phyloP scores from a whole-genome alignment of 2,329 filamentous ascomycete genomes.

The Ciborinia camelliae region DNA sequence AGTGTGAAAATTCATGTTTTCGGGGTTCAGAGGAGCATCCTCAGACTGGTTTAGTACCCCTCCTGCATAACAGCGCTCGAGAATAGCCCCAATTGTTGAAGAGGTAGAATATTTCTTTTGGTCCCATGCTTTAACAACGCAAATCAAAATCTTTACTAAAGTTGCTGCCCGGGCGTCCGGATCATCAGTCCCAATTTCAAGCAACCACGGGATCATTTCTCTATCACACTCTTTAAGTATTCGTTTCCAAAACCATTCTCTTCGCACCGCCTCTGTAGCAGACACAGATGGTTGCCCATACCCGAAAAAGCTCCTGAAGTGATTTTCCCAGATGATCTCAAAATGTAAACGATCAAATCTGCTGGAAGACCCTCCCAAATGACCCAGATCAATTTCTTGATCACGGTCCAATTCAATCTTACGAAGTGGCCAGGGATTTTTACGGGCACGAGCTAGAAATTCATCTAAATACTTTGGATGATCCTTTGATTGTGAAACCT shows the following conservation, averaged over 20 bases:
- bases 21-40: neutral
- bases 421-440: neutral
- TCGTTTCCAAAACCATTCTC: neutral
- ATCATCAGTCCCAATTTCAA: neutral
- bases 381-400: neutral
- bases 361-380: neutral
- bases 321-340: neutral
- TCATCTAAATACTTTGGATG: neutral
- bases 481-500: neutral
- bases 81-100: slow-evolving; percentile 2
- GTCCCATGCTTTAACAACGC: neutral
- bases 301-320: neutral
- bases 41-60: neutral
- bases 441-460: neutral
- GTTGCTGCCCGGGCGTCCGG: neutral
- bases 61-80: neutral
- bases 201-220: neutral
- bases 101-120: neutral
- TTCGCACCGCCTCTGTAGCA: neutral
- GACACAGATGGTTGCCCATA: neutral
- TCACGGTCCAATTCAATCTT: neutral
- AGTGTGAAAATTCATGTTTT: neutral
- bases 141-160: neutral
- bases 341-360: neutral
- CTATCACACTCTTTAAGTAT: neutral